phyloP scores from a whole-genome alignment of 179 eudicot species.

The Silene coronaria region DNA sequence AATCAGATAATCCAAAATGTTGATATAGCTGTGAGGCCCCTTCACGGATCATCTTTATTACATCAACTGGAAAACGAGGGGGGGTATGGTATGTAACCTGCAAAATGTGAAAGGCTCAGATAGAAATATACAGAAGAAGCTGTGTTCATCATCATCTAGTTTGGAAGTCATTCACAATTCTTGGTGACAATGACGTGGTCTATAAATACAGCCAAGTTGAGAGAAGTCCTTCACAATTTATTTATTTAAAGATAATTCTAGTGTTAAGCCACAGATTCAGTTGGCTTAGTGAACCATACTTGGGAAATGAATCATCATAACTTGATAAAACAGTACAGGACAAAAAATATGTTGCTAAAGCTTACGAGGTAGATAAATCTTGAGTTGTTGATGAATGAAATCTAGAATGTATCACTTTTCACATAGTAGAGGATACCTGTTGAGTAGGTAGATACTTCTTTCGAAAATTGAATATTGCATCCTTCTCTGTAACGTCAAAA shows the following conservation, averaged over 20 bases:
- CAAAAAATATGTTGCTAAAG: background rate
- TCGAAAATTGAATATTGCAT: constrained; percentile 77
- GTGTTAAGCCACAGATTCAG: background rate
- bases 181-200: background rate
- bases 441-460: constrained; percentile 88
- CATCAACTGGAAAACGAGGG: constrained; percentile 71
- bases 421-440: constrained; percentile 45
- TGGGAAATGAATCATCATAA: background rate
- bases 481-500: constrained; percentile 54
- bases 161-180: background rate
- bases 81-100: constrained; percentile 95
- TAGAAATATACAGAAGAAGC: background rate
- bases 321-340: background rate
- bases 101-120: constrained; percentile 14
- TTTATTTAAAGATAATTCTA: background rate
- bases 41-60: constrained; percentile 60
- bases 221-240: background rate
- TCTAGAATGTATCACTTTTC: background rate
- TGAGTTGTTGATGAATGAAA: background rate
- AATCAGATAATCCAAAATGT: constrained; percentile 66
- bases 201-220: background rate
- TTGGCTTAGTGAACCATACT: background rate
- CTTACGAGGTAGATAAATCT: background rate
- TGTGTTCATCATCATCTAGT: constrained; percentile 5
- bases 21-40: constrained; percentile 68